Evolutionary conservation across 2,329 filamentous ascomycete species (phyloP).

Genomic region (Paecilomyces formosus): DNA sequence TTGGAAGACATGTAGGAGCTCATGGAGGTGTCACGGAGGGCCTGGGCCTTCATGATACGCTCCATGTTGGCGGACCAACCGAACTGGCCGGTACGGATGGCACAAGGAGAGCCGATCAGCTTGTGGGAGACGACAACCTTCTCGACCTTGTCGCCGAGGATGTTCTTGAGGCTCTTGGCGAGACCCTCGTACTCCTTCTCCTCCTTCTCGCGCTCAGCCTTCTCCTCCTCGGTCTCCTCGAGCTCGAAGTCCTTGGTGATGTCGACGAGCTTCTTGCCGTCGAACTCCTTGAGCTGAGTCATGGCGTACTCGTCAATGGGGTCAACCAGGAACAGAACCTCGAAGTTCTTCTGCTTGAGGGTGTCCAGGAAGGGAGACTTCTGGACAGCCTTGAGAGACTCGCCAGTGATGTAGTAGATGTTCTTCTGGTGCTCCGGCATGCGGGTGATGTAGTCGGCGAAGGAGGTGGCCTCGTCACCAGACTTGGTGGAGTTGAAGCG

Average conservation of each 20-base stretch:
- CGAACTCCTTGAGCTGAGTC: slow-evolving; percentile 99
- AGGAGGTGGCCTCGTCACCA: slow-evolving; percentile 88
- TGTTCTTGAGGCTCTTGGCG: slow-evolving; percentile 97
- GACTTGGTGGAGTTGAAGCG: slow-evolving; percentile 99
- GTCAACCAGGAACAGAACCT: slow-evolving; percentile 98
- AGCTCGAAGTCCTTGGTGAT: slow-evolving; percentile 99
- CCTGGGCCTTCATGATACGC: slow-evolving; percentile 99
- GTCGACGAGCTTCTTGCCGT: slow-evolving; percentile 99
- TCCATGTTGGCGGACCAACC: slow-evolving; percentile 99
- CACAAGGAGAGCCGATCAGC: slow-evolving; percentile 87
- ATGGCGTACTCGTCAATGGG: slow-evolving; percentile 99
- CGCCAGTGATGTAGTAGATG: slow-evolving; percentile 99
- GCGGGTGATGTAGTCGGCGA: slow-evolving; percentile 95
- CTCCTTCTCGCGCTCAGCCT: slow-evolving; percentile 86
- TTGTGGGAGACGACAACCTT: slow-evolving; percentile 99
- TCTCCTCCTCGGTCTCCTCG: slow-evolving; percentile 99
- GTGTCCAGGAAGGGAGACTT: slow-evolving; percentile 99
- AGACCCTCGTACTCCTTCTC: slow-evolving; percentile 97
- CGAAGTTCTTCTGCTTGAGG: slow-evolving; percentile 98
- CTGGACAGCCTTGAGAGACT: slow-evolving; percentile 95
- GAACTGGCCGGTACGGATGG: slow-evolving; percentile 98
- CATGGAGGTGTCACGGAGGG: slow-evolving; percentile 99
- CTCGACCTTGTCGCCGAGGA: slow-evolving; percentile 98
- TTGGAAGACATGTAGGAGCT: slow-evolving; percentile 99
- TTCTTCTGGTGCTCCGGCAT: slow-evolving; percentile 99